These are phyloP conservation scores for Tardiomyces depauwii DNA, from an alignment of 1,139 yeast species.

Conservation along the genomic window DNA sequence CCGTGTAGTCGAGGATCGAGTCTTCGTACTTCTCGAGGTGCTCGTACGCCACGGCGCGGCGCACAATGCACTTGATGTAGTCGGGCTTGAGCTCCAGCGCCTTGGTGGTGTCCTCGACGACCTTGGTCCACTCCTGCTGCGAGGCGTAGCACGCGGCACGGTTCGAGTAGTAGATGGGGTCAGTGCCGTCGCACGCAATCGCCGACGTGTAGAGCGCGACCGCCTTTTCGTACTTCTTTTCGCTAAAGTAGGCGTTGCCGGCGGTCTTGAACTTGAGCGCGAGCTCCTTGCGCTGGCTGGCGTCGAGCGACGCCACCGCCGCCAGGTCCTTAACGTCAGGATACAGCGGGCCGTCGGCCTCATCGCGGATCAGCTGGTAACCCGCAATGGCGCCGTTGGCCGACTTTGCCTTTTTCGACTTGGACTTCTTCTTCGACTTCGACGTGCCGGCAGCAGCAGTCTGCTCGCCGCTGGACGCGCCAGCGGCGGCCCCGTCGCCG, in stretches of 20 bases:
- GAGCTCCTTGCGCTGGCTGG: slow-evolving; percentile 51
- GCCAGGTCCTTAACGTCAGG: slow-evolving; percentile 28
- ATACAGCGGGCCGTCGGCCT: slow-evolving; percentile 17
- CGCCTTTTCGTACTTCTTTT: slow-evolving; percentile 60
- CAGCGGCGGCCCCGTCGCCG: background rate
- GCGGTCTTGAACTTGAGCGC: slow-evolving; percentile 76
- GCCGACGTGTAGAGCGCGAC: slow-evolving; percentile 72
- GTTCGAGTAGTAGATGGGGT: slow-evolving; percentile 86
- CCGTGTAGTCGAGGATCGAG: slow-evolving; percentile 87
- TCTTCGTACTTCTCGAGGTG: slow-evolving; percentile 65
- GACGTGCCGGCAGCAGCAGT: slow-evolving; percentile 1
- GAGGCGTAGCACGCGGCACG: slow-evolving; percentile 94
- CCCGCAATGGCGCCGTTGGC: slow-evolving; percentile 10
- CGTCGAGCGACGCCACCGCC: slow-evolving; percentile 36
- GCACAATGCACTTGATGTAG: slow-evolving; percentile 75
- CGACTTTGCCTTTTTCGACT: slow-evolving; percentile 11
- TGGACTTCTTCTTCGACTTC: slow-evolving; percentile 12
- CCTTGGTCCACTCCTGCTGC: slow-evolving; percentile 65
- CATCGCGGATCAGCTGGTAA: slow-evolving; percentile 15
- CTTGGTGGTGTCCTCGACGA: slow-evolving; percentile 73
- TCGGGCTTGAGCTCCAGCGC: slow-evolving; percentile 83
- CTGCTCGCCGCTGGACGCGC: slow-evolving; percentile 4
- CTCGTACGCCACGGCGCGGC: slow-evolving; percentile 71
- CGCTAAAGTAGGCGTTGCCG: slow-evolving; percentile 73
- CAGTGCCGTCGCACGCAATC: slow-evolving; percentile 50